Conservation (phyloP, 164 flowering plant genomes). For the Litsea cubeba region DNA sequence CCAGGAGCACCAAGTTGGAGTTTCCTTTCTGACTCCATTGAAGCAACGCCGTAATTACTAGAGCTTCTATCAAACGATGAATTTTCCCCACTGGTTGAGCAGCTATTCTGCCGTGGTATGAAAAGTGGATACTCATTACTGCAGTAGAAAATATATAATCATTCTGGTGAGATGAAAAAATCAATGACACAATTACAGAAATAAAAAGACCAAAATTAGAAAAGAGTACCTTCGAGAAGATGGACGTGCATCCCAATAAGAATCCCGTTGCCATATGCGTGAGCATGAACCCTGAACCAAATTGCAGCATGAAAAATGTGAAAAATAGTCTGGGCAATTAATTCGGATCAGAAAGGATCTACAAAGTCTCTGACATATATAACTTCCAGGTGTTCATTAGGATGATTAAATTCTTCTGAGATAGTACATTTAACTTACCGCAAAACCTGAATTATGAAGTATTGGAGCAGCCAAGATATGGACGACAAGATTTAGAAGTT, state of each 20-base stretch:
- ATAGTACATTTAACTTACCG: constrained; percentile 50
- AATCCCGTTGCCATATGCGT: constrained; percentile 93
- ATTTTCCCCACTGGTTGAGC: constrained; percentile 68
- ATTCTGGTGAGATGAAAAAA: not conserved
- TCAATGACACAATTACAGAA: not conserved
- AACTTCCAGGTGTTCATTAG: not conserved
- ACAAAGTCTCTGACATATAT: not conserved
- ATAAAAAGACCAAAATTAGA: constrained; percentile 1
- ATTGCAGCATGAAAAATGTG: not conserved
- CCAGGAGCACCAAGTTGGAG: constrained; percentile 56
- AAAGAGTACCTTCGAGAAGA: constrained; percentile 75
- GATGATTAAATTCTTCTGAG: not conserved
- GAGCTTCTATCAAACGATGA: constrained; percentile 93
- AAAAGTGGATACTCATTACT: constrained; percentile 96
- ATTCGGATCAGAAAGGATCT: no score
- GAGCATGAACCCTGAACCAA: constrained; percentile 86
- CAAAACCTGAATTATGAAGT: constrained; percentile 95
- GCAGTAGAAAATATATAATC: constrained; percentile 27
- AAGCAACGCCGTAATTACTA: constrained; percentile 82
- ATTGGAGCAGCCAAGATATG: constrained; percentile 77
- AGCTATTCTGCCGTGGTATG: constrained; percentile 82
- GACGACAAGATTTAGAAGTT: constrained; percentile 80
- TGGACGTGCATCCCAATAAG: constrained; percentile 96
- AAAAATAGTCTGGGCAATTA: no score
- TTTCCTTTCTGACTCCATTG: constrained; percentile 82